Evolutionary conservation across 345 rosid genomes (phyloP).

Genomic region (Aquilaria yunnanensis): DNA sequence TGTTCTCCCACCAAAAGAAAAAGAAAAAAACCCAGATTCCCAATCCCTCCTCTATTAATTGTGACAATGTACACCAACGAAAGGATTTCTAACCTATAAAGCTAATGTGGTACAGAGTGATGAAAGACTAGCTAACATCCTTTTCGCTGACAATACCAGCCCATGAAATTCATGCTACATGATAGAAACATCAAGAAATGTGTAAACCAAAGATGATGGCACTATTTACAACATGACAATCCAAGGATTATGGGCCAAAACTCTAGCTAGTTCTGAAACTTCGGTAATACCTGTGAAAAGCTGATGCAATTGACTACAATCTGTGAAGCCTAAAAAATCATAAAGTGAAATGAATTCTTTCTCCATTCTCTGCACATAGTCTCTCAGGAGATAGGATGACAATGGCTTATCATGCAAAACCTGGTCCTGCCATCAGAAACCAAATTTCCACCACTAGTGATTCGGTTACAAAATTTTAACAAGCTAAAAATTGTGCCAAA

Average conservation of each 20-base stretch:
- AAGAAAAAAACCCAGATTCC: too few relatives aligned
- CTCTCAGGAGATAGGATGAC: not conserved
- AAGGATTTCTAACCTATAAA: too few relatives aligned
- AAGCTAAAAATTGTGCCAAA: not conserved
- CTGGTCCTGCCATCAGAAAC: constrained; percentile 1
- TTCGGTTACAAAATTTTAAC: not conserved
- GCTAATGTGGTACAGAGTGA: too few relatives aligned
- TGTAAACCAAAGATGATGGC: not conserved
- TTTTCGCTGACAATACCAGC: not conserved
- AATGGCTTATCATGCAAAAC: constrained; percentile 1
- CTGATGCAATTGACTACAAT: constrained; percentile 1
- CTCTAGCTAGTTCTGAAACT: not conserved
- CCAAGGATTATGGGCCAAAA: not conserved
- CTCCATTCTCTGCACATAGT: not conserved
- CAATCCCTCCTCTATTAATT: too few relatives aligned
- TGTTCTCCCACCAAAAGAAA: too few relatives aligned
- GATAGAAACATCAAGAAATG: not conserved
- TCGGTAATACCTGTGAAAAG: not conserved
- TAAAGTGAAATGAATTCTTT: constrained; percentile 1
- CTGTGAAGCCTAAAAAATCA: constrained; percentile 1
- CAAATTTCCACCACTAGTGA: not conserved
- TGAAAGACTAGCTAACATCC: too few relatives aligned
- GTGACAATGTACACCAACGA: too few relatives aligned
- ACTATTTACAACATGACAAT: not conserved
- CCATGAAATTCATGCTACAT: not conserved